These are phyloP conservation scores for Xylaria sp. DNA, from an alignment of 2,329 filamentous ascomycete genomes.

Conservation along the genomic window DNA sequence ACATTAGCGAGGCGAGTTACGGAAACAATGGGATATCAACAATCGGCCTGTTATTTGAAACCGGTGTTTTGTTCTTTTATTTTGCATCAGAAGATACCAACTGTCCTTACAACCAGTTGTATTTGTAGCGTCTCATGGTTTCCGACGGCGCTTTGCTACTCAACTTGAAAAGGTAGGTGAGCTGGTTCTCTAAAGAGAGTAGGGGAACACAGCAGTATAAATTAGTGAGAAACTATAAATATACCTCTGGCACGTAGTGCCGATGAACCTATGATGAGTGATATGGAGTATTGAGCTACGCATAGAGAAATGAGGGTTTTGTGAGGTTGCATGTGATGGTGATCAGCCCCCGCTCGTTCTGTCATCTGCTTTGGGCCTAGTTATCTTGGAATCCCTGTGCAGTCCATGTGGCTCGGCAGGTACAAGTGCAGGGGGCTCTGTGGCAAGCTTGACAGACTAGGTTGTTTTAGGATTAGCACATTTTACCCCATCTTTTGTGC, in stretches of 20 bases:
- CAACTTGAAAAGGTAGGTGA: slow-evolving; percentile 5
- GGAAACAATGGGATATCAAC: slow-evolving; percentile 12
- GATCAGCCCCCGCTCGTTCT: background rate
- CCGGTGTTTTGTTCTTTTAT: background rate
- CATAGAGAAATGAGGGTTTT: background rate
- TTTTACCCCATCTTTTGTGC: background rate
- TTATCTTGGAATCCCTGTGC: slow-evolving; percentile 10
- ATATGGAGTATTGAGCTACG: background rate
- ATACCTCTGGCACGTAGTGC: background rate
- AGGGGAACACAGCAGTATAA: background rate
- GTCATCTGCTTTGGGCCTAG: slow-evolving; percentile 3
- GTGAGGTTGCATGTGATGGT: slow-evolving; percentile 18
- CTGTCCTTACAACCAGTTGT: slow-evolving; percentile 14
- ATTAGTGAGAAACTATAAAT: background rate
- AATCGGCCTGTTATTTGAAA: background rate
- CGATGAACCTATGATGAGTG: background rate
- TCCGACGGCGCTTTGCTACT: slow-evolving; percentile 4
- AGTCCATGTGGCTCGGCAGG: slow-evolving; percentile 22
- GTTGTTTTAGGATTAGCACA: background rate
- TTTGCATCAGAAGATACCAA: slow-evolving; percentile 25
- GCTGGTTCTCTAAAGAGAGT: background rate
- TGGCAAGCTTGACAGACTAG: background rate
- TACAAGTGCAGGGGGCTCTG: background rate
- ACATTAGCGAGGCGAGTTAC: slow-evolving; percentile 31
- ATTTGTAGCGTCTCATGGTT: background rate